A percentile compares a stretch with the other conserved stretches of the same genome.
Evolutionary conservation across 306 rosid genomes (phyloP).

Genomic region (Mimosa bimucronata): DNA sequence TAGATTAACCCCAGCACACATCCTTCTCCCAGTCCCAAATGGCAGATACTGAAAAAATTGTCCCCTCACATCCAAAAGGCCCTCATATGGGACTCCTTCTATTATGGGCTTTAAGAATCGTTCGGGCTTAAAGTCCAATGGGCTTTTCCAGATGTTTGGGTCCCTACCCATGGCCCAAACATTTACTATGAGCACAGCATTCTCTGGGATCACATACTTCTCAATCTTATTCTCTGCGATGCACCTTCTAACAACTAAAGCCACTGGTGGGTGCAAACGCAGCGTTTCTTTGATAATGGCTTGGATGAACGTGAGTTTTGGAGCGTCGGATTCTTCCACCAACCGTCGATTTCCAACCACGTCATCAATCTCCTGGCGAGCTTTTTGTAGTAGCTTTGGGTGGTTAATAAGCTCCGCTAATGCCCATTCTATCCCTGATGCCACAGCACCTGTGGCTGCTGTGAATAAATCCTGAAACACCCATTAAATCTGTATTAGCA

Average conservation of each 20-base stretch:
- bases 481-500: not conserved
- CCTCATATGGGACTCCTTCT: not conserved
- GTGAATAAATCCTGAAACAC: slow-evolving; percentile 33
- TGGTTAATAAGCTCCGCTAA: slow-evolving; percentile 44
- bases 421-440: slow-evolving; percentile 36
- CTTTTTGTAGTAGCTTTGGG: slow-evolving; percentile 34
- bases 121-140: slow-evolving; percentile 42
- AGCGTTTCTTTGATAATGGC: slow-evolving; percentile 46
- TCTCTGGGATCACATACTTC: slow-evolving; percentile 30
- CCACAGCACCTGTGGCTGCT: slow-evolving; percentile 23
- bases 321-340: slow-evolving; percentile 37
- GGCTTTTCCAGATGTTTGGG: slow-evolving; percentile 36
- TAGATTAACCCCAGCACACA: slow-evolving; percentile 32
- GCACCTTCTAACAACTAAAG: too few species aligned
- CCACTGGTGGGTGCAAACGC: too few species aligned
- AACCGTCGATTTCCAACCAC: slow-evolving; percentile 38
- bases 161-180: slow-evolving; percentile 47
- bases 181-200: slow-evolving; percentile 26
- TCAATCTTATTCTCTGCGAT: slow-evolving; percentile 20
- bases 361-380: slow-evolving; percentile 37
- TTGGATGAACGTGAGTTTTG: slow-evolving; percentile 46
- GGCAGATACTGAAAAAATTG: slow-evolving; percentile 36
- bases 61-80: slow-evolving; percentile 27
- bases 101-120: slow-evolving; percentile 7
- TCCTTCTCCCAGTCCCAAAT: slow-evolving; percentile 50